Evolutionary conservation across 805 yeast species (phyloP), one percentile per base, ranked within the genome.

Genomic region (Metschnikowia koreensis): DNA sequence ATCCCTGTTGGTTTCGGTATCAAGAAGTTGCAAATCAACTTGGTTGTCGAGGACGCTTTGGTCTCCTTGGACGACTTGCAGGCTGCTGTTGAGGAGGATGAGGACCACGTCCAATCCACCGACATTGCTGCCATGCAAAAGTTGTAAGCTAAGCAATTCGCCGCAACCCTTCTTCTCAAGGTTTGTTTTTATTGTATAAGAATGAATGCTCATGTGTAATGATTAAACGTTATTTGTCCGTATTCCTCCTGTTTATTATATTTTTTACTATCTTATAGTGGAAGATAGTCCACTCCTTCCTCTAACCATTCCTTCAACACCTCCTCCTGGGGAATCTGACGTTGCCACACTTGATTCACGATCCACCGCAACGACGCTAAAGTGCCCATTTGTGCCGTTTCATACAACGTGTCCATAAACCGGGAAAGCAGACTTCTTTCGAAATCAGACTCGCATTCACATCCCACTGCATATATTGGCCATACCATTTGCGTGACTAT

Each of bases 1-100:
- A 81, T 94, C 66, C 94, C 97, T 72, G 96, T 94, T 69, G 99
- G 99, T 78, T 94, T 83, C 87, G 99, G 99, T 86, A 93, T 94
- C 84, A 89, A 89, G 88, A 94, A 94, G 84, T 86, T 94, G 75
- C 99, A 94, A 83, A 89, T 94, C 79, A 93, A 92, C 92, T 79
- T 87, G 80, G 99, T 94, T 73, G 87, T 94, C 65, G 98, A 94
- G 84, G 99, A 94, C 79, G 96, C 82, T 65, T 86, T 86, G 84
- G 97, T 94, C 63, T 89, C 97, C 60, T 68, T 91, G 67, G 97
- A 89, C 65, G 97, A 88, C 51, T 86, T 94, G 72, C 93, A 88
- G 79, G 78, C 76, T 61, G 68, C 67, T 55, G 81, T 84, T 63
- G 89, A 87, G 75, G 97, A 86, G 71, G 96, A 89, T 75, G 99